Evolutionary conservation across 2,329 filamentous ascomycete species (phyloP).

Genomic region (Ascochyta viciae-villosae): DNA sequence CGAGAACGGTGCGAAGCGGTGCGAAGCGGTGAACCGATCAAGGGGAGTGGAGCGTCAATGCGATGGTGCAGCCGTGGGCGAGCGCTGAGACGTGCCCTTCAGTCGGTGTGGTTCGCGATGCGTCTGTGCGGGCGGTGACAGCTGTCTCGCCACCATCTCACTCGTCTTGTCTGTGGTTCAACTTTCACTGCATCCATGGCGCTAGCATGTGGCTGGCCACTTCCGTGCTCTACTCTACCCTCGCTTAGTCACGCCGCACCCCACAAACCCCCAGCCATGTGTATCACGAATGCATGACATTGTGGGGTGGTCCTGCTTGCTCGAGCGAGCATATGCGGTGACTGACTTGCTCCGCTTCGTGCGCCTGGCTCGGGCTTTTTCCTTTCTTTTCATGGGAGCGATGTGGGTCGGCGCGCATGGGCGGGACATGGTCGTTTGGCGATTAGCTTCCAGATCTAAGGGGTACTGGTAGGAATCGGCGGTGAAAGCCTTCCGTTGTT

Average conservation of each 20-base stretch:
- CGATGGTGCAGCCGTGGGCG: constrained; percentile 4
- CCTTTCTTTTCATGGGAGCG: constrained; percentile 7
- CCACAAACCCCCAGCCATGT: constrained; percentile 11
- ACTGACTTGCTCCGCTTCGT: constrained; percentile 17
- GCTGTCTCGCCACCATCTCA: constrained; percentile 12
- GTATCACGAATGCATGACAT: constrained; percentile 29
- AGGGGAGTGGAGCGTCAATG: constrained; percentile 8
- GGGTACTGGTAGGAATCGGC: constrained; percentile 10
- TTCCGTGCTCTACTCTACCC: neutral
- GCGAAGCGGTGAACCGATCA: constrained; percentile 15
- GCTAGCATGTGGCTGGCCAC: constrained; percentile 9
- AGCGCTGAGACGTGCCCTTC: constrained; percentile 13
- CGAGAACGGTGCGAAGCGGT: constrained; percentile 16
- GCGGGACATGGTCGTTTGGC: constrained; percentile 10
- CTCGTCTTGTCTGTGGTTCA: constrained; percentile 9
- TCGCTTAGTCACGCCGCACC: constrained; percentile 13
- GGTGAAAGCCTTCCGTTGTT: constrained; percentile 7
- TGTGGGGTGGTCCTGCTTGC: constrained; percentile 20
- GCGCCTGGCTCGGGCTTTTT: constrained; percentile 12
- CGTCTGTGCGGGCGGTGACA: constrained; percentile 25
- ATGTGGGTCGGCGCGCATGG: constrained; percentile 16
- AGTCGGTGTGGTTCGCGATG: constrained; percentile 13
- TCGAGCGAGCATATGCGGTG: constrained; percentile 18
- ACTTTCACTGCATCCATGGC: constrained; percentile 6
- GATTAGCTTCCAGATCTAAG: constrained; percentile 18